phyloP scores from a whole-genome alignment of 2,329 filamentous ascomycete species.

The Neopestalotiopsis rosae region DNA sequence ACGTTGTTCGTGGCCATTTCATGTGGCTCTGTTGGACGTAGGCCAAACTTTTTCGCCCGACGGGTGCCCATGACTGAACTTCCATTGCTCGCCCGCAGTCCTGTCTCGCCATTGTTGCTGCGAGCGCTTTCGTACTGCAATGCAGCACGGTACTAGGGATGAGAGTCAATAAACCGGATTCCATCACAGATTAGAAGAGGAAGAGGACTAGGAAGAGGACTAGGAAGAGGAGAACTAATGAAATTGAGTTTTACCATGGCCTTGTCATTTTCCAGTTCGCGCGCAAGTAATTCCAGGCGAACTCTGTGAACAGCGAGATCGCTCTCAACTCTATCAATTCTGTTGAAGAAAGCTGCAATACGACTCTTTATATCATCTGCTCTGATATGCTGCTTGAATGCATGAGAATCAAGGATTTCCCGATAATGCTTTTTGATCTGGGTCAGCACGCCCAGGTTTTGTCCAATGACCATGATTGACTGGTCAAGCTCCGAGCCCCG shows the following conservation, averaged over 20 bases:
- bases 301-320: slow-evolving; percentile 24
- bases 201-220: no score
- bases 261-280: slow-evolving; percentile 25
- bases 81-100: no score
- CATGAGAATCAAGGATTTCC: slow-evolving; percentile 19
- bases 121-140: no score
- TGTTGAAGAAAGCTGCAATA: slow-evolving; percentile 22
- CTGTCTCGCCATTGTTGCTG: no score
- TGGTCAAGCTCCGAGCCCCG: slow-evolving; percentile 23
- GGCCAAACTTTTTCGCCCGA: no score
- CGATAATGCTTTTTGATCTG: slow-evolving; percentile 25
- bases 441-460: slow-evolving; percentile 26
- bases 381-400: slow-evolving; percentile 14
- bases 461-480: slow-evolving; percentile 25
- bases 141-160: no score
- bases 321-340: slow-evolving; percentile 20
- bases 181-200: no score
- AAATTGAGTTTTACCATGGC: slow-evolving; percentile 19
- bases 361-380: slow-evolving; percentile 7
- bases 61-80: no score
- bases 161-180: no score
- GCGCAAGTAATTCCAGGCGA: slow-evolving; percentile 23
- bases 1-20: no score
- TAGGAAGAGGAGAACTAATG: no score
- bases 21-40: no score